Percentiles rank a stretch among this genome's conserved stretches.
phyloP scores from a whole-genome alignment of 495 filamentous ascomycete genomes.

The Penicillium arizonense region DNA sequence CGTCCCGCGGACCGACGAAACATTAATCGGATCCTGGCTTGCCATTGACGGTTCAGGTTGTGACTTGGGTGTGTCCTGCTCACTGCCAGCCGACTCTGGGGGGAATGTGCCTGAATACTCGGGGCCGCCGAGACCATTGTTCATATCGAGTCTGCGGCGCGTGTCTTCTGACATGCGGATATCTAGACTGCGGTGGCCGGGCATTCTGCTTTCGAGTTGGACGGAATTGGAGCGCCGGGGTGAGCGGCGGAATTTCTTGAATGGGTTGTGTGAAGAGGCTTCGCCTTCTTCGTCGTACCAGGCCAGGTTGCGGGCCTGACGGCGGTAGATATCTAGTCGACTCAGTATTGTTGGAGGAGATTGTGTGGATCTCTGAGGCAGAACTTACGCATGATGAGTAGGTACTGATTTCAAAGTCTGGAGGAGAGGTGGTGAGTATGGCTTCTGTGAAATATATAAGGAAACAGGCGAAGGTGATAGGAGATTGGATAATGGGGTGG shows the following conservation, averaged over 20 bases:
- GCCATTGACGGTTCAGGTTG: slow-evolving; percentile 27
- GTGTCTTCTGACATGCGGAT: slow-evolving; percentile 26
- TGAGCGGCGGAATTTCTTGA: slow-evolving; percentile 39
- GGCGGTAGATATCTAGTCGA: slow-evolving; percentile 42
- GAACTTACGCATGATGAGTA: slow-evolving; percentile 5
- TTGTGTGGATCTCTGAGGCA: background rate
- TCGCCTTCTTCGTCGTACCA: slow-evolving; percentile 49
- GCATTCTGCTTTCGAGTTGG: slow-evolving; percentile 28
- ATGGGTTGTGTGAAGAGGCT: slow-evolving; percentile 46
- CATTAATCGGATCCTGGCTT: slow-evolving; percentile 41
- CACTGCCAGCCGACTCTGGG: slow-evolving; percentile 22
- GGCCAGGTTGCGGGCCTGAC: slow-evolving; percentile 41
- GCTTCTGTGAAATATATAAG: background rate
- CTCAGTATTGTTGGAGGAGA: background rate
- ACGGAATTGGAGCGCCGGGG: slow-evolving; percentile 32
- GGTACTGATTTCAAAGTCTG: background rate
- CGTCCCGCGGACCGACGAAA: slow-evolving; percentile 14
- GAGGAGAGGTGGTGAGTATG: background rate
- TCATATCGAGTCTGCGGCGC: slow-evolving; percentile 27
- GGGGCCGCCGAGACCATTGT: slow-evolving; percentile 24
- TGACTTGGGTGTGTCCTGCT: slow-evolving; percentile 13
- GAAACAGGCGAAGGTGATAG: background rate
- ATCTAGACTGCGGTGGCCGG: slow-evolving; percentile 21
- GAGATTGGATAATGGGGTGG: background rate
- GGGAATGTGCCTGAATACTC: slow-evolving; percentile 31